phyloP scores from a whole-genome alignment of 345 rosid species.

The Turnera subulata region DNA sequence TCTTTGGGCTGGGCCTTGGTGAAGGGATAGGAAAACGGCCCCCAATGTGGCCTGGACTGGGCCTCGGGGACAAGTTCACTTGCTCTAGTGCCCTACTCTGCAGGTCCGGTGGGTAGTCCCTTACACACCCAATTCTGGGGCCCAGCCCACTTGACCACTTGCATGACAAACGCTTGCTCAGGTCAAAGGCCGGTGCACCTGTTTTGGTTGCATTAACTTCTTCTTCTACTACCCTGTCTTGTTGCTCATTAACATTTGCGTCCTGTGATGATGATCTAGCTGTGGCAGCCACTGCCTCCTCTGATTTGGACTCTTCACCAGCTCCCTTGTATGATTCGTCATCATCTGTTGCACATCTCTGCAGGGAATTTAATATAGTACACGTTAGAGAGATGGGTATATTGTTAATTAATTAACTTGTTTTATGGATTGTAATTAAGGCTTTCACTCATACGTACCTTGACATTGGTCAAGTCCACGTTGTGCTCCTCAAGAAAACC shows the following conservation, averaged over 20 bases:
- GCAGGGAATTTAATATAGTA: neutral
- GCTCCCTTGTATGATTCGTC: conserved; percentile 21
- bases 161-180: conserved; percentile 51
- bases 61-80: conserved; percentile 53
- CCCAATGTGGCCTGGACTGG: conserved; percentile 24
- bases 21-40: conserved; percentile 35
- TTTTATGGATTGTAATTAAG: no score
- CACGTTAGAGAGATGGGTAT: no score
- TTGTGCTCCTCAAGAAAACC: conserved; percentile 22
- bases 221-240: neutral
- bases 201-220: conserved; percentile 16
- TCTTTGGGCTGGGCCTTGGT: conserved; percentile 42
- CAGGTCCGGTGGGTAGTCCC: conserved; percentile 62
- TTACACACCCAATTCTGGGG: conserved; percentile 67
- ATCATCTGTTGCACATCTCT: conserved; percentile 22
- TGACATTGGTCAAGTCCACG: conserved; percentile 20
- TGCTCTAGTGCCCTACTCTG: conserved; percentile 60
- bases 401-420: no score
- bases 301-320: conserved; percentile 16
- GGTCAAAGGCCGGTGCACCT: conserved; percentile 33
- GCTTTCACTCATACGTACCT: no score
- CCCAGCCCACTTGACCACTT: conserved; percentile 73
- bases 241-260: neutral
- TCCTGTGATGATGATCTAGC: conserved; percentile 1
- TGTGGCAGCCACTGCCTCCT: conserved; percentile 5